Conservation (phyloP, 352 stramenopile genomes). For the Pythium utonaiense region DNA sequence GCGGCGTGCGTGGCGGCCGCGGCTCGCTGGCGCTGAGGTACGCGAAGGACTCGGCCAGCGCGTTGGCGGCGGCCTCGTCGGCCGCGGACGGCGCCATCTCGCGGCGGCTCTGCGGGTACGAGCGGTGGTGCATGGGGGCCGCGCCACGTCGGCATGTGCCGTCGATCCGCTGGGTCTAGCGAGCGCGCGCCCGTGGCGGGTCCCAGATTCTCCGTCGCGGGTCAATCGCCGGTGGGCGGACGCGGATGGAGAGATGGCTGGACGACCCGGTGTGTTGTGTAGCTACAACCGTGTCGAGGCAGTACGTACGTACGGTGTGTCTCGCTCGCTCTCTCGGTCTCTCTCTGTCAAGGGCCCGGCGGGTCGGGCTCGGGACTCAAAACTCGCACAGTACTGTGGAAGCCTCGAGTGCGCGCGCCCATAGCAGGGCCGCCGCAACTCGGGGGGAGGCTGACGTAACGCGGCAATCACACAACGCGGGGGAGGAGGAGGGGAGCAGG, state of each 20-base stretch:
- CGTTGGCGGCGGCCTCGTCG: constrained; percentile 6
- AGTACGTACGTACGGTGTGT: too few relatives aligned
- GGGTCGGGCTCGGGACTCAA: too few relatives aligned
- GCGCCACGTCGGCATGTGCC: constrained; percentile 9
- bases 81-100: constrained; percentile 6
- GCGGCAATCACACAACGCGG: constrained; percentile 1
- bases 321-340: too few relatives aligned
- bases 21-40: constrained; percentile 22
- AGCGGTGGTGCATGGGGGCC: constrained; percentile 11
- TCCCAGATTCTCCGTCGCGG: too few relatives aligned
- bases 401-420: background rate
- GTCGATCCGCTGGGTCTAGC: too few relatives aligned
- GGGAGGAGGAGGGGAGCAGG: background rate
- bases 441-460: background rate
- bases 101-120: constrained; percentile 14
- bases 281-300: too few relatives aligned
- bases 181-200: too few relatives aligned
- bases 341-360: too few relatives aligned
- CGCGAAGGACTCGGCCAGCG: constrained; percentile 19
- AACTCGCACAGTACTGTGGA: too few relatives aligned
- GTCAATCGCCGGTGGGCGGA: too few relatives aligned
- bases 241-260: too few relatives aligned
- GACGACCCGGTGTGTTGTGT: too few relatives aligned
- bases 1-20: constrained; percentile 17
- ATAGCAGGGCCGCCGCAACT: background rate